Percentiles rank a stretch among this genome's conserved stretches.
Evolutionary conservation across 2,329 filamentous ascomycete species (phyloP).

Genomic region (Fusarium sp.): DNA sequence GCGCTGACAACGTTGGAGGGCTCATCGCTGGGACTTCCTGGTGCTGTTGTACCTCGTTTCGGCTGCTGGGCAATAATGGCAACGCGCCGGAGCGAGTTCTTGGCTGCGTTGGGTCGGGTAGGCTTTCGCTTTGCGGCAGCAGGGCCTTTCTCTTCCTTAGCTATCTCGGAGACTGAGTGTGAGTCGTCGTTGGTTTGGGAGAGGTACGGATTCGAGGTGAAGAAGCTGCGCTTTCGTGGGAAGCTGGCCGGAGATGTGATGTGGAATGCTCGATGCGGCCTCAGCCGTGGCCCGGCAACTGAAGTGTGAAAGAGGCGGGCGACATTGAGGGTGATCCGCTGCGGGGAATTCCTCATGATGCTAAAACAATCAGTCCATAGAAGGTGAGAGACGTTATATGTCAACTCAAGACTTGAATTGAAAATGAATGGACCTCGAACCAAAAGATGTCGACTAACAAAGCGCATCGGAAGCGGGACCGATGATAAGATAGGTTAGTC

Average conservation of each 20-base stretch:
- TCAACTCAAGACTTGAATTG: conserved; percentile 8
- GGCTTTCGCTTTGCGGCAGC: conserved; percentile 62
- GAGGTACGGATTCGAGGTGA: conserved; percentile 74
- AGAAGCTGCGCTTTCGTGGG: conserved; percentile 74
- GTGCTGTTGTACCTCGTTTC: conserved; percentile 52
- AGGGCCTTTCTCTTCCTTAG: conserved; percentile 38
- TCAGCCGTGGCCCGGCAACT: conserved; percentile 48
- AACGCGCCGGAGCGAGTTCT: conserved; percentile 86
- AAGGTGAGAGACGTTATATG: conserved; percentile 18
- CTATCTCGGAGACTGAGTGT: conserved; percentile 38
- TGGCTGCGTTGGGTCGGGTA: conserved; percentile 64
- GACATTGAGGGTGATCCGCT: conserved; percentile 54
- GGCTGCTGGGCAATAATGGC: conserved; percentile 85
- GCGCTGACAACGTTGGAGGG: conserved; percentile 68
- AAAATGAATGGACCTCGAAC: conserved; percentile 1
- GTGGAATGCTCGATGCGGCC: conserved; percentile 61
- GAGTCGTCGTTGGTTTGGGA: conserved; percentile 58
- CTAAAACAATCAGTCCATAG: conserved; percentile 41
- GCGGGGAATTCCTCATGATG: conserved; percentile 55
- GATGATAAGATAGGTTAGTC: conserved; percentile 29
- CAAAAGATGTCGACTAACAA: conserved; percentile 22
- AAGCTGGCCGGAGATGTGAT: conserved; percentile 59
- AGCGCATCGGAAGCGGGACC: conserved; percentile 18
- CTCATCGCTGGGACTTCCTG: conserved; percentile 52
- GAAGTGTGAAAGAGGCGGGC: conserved; percentile 52